These are phyloP conservation scores for Hibiscus mutabilis DNA, from an alignment of 345 rosid genomes.

Conservation along the genomic window DNA sequence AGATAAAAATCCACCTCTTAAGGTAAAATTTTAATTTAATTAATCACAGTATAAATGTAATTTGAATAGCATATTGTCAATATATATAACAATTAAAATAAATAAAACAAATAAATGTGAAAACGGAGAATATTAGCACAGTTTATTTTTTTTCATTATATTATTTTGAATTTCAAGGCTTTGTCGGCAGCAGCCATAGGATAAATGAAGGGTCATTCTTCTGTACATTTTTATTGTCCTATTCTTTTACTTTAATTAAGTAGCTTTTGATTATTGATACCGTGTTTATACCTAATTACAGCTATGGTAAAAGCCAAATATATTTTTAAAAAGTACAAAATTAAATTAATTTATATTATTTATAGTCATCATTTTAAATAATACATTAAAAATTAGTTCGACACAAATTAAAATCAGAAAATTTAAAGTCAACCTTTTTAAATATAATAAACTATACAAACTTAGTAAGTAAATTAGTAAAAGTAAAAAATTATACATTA, in stretches of 20 bases:
- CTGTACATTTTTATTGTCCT: not conserved
- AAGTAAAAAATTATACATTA: too few relatives aligned
- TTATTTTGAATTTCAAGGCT: not conserved
- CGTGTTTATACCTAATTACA: not conserved
- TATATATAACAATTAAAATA: not conserved
- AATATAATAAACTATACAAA: not conserved
- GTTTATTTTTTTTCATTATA: not conserved
- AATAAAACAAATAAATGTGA: not conserved
- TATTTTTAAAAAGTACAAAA: too few relatives aligned
- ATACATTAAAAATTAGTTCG: not conserved
- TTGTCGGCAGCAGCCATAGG: constrained; percentile 6
- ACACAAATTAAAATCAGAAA: not conserved
- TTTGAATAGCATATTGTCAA: too few relatives aligned
- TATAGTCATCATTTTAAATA: too few relatives aligned
- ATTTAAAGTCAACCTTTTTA: not conserved
- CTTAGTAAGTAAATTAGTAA: too few relatives aligned
- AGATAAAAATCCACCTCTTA: too few relatives aligned
- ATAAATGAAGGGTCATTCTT: not conserved
- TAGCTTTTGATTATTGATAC: too few relatives aligned
- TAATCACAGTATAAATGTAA: too few relatives aligned
- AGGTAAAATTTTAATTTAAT: too few relatives aligned
- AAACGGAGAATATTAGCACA: not conserved
- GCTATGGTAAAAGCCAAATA: too few relatives aligned
- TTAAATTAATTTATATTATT: too few relatives aligned
- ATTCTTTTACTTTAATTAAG: not conserved